phyloP scores from a whole-genome alignment of 2,329 filamentous ascomycete species.

The Neofusicoccum laricinum region DNA sequence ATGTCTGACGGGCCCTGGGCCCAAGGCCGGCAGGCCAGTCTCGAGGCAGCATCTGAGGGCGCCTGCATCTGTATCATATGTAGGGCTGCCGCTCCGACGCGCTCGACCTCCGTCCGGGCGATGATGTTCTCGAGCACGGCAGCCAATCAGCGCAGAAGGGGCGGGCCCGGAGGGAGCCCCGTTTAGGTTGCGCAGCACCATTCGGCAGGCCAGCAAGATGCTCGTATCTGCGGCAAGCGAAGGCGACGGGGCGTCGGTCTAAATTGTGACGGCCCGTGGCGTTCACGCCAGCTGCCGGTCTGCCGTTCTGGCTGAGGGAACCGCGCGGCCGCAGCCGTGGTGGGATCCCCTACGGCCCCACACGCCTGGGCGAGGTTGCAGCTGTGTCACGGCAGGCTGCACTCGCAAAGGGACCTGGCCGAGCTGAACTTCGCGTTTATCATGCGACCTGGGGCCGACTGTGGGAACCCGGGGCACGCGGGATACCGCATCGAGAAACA shows the following conservation, averaged over 20 bases:
- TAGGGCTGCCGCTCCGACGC: slow-evolving; percentile 10
- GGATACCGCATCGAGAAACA: not conserved
- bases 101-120: slow-evolving; percentile 2
- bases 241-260: slow-evolving; percentile 5
- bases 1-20: not conserved
- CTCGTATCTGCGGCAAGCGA: slow-evolving; percentile 8
- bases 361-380: not conserved
- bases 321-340: not conserved
- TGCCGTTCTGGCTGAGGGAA: not conserved
- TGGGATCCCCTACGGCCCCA: no score
- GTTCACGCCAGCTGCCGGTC: not conserved
- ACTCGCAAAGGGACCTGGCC: not conserved
- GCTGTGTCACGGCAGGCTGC: not conserved
- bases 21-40: not conserved
- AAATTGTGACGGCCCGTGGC: not conserved
- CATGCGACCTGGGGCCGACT: not conserved
- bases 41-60: not conserved
- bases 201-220: slow-evolving; percentile 2
- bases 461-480: not conserved
- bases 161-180: slow-evolving; percentile 7
- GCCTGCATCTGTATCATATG: slow-evolving; percentile 10
- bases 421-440: not conserved
- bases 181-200: slow-evolving; percentile 8
- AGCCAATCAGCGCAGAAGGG: not conserved
- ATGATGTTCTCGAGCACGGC: not conserved